phyloP scores from a whole-genome alignment of 177 flowering plant species.

The Tripterygium wilfordii region DNA sequence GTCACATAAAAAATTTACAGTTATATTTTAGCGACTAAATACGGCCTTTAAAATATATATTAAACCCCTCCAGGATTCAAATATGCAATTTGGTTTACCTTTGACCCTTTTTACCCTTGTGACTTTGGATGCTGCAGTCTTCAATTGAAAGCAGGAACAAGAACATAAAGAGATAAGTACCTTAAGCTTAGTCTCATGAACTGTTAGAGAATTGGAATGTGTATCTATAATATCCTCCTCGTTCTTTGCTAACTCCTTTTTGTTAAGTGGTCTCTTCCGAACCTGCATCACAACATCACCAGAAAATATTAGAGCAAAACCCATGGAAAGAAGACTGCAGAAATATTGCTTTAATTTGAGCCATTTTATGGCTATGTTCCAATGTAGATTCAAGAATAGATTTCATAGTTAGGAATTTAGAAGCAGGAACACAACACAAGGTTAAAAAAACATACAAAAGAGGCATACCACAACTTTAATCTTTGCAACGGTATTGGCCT shows the following conservation, averaged over 20 bases:
- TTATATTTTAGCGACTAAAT: too few relatives aligned
- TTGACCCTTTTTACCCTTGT: too few relatives aligned
- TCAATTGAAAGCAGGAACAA: neutral
- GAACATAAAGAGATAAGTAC: constrained; percentile 24
- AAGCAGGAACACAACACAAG: neutral
- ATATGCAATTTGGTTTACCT: too few relatives aligned
- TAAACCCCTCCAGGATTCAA: too few relatives aligned
- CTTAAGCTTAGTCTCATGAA: constrained; percentile 91
- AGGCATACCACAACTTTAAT: constrained; percentile 67
- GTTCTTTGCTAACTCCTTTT: constrained; percentile 71
- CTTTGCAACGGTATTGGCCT: constrained; percentile 56
- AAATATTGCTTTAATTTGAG: too few relatives aligned
- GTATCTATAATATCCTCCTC: constrained; percentile 84
- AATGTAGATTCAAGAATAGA: too few relatives aligned
- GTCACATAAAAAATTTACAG: too few relatives aligned
- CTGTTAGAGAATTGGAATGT: constrained; percentile 49
- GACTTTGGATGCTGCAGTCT: neutral
- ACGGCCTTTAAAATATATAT: too few relatives aligned
- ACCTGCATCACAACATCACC: constrained; percentile 44
- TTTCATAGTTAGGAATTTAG: too few relatives aligned
- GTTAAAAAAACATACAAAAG: neutral
- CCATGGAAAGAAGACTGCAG: too few relatives aligned
- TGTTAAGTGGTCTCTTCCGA: constrained; percentile 90
- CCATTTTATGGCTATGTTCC: too few relatives aligned
- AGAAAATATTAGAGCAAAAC: neutral